Base-by-base conservation (phyloP, 2,329 filamentous ascomycete species). In the Trichoderma arundinaceum region DNA sequence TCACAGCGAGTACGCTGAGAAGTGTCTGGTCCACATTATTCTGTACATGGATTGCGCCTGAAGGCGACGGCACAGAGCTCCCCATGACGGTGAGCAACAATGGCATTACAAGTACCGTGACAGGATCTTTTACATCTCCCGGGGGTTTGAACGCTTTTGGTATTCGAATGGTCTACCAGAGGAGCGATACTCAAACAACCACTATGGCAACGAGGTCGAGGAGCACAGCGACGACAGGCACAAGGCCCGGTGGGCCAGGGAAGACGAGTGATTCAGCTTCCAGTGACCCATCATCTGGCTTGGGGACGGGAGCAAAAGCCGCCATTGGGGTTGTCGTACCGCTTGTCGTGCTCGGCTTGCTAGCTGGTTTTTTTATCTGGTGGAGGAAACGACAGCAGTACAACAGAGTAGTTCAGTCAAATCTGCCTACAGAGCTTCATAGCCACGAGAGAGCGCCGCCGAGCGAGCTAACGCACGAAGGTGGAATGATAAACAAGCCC, bases 11-110 rank as follows among this genome's bases (percentile, higher is more conserved):
- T 7, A 71, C 69, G 1, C 65, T 77, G 1, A 8, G 15, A 2
- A 62, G 56, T 4, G 63, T 66, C 1, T 78, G 71, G 72, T 67
- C 67, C 15, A 72, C 70, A 4, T 43, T 76, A 51, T 74, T 74
- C 28, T 78, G 76, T 68, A 76, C 74, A 1, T 79, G 75, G 74
- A 73, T 71, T 28, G 74, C 74, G 1, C 73, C 74, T 4, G n/a
- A 12, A 7, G 64, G 68, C 4, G 28, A 64, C n/a, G 51, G 61
- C 33, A 73, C 69, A 15, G 52, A 67, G 2, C 46, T 78, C 17
- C 64, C 72, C 28, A 63, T 75, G 7, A 77, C 75, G 1, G 38
- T 69, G 22, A 72, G 66, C 54, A 67, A 66, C 15, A 64, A 68
- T 38, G 72, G 71, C 13, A 61, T 63, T 6, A 73, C 72, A 4